phyloP scores from a whole-genome alignment of 495 filamentous ascomycete genomes.

The Friedmanniomyces endolithicus region DNA sequence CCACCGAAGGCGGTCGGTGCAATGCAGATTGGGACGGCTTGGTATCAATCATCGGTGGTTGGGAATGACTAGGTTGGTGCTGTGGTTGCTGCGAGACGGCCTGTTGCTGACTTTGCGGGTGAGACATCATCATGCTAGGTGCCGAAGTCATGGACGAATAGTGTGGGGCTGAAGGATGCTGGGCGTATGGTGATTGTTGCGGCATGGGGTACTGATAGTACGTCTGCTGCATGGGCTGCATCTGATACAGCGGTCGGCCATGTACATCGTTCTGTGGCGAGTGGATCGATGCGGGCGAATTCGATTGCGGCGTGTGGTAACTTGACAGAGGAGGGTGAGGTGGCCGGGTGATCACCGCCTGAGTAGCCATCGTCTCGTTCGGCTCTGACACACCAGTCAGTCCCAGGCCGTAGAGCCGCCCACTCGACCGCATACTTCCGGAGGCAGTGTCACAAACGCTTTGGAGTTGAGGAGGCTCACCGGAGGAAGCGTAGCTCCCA shows the following conservation, averaged over 20 bases:
- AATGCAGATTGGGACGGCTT: constrained; percentile 49
- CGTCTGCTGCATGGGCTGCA: constrained; percentile 56
- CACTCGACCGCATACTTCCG: not conserved
- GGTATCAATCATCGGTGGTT: constrained; percentile 12
- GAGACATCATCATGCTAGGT: constrained; percentile 55
- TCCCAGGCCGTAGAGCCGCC: constrained; percentile 5
- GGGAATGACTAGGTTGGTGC: constrained; percentile 39
- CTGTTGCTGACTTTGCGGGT: constrained; percentile 52
- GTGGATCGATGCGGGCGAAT: constrained; percentile 89
- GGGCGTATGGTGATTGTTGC: constrained; percentile 61
- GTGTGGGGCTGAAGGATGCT: constrained; percentile 50
- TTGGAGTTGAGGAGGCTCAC: constrained; percentile 17
- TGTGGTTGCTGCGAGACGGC: constrained; percentile 41
- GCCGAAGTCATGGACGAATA: constrained; percentile 48
- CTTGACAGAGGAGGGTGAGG: constrained; percentile 65
- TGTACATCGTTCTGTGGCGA: constrained; percentile 89
- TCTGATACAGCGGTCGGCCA: constrained; percentile 65
- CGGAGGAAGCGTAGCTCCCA: constrained; percentile 31
- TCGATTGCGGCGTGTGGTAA: constrained; percentile 91
- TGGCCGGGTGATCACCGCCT: constrained; percentile 66
- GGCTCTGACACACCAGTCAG: constrained; percentile 43
- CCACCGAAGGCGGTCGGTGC: constrained; percentile 45
- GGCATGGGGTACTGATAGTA: constrained; percentile 77
- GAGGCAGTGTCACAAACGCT: not conserved
- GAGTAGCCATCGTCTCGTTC: constrained; percentile 83